Evolutionary conservation across 176 grass and related monocot genomes (phyloP).

Genomic region (Elymus sibiricus): DNA sequence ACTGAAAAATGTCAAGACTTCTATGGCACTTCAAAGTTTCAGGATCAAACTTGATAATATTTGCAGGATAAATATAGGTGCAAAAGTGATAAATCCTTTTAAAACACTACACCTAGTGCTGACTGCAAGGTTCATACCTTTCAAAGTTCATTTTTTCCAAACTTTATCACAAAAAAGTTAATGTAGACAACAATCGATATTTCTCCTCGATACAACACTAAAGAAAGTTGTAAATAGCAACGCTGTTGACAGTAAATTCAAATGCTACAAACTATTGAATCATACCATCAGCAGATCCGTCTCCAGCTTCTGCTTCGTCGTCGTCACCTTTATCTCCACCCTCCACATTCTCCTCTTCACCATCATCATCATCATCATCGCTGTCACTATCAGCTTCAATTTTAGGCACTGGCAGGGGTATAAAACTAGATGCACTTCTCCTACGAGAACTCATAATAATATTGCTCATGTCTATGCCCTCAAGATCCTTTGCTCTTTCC

Average conservation of each 20-base stretch:
- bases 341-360: constrained; percentile 46
- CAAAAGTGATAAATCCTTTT: neutral
- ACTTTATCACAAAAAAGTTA: neutral
- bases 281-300: constrained; percentile 52
- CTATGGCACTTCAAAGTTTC: constrained; percentile 1
- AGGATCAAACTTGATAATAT: neutral
- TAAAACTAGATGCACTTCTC: constrained; percentile 66
- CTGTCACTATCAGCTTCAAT: constrained; percentile 37
- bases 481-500: constrained; percentile 95
- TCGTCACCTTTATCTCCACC: constrained; percentile 40
- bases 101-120: neutral
- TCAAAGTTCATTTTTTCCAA: neutral
- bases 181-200: neutral
- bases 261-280: neutral
- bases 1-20: neutral
- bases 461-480: constrained; percentile 95
- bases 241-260: neutral
- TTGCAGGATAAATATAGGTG: neutral
- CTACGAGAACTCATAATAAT: constrained; percentile 87
- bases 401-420: constrained; percentile 64
- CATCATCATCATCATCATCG: constrained; percentile 24
- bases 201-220: neutral
- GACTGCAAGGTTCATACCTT: neutral
- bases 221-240: neutral
- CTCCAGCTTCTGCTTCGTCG: constrained; percentile 30